Evolutionary conservation across 176 grass and related monocot species (phyloP).

Genomic region (Carex littledalei): DNA sequence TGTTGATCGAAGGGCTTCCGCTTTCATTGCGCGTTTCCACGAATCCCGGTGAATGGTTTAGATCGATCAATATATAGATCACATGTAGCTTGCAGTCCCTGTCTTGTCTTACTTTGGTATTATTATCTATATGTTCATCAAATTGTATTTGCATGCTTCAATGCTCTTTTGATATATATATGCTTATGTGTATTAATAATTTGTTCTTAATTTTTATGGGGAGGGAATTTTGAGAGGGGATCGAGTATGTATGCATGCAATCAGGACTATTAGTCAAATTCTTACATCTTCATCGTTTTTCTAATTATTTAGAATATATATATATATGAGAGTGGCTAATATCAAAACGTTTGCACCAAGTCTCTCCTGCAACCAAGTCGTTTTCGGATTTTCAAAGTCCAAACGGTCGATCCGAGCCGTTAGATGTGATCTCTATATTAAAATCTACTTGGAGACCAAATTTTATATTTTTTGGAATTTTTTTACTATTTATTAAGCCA

Average conservation of each 20-base stretch:
- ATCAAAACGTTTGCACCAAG: too few species aligned
- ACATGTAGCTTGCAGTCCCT: not conserved
- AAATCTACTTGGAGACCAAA: too few species aligned
- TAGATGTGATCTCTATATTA: too few species aligned
- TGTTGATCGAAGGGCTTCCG: conserved; percentile 64
- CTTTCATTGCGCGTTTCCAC: conserved; percentile 65
- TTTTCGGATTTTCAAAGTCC: too few species aligned
- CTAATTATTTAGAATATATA: not conserved
- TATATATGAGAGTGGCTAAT: not conserved
- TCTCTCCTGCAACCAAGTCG: too few species aligned
- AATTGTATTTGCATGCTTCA: not conserved
- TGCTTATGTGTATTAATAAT: not conserved
- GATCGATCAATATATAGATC: not conserved
- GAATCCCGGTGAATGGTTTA: conserved; percentile 32
- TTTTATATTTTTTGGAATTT: too few species aligned
- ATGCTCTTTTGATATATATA: not conserved
- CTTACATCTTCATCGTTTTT: not conserved
- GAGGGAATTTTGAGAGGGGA: not conserved
- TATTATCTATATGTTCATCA: not conserved
- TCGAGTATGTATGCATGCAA: not conserved
- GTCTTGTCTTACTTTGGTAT: not conserved
- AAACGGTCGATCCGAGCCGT: too few species aligned
- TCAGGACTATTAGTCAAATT: not conserved
- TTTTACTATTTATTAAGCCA: too few species aligned
- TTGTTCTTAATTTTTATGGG: not conserved